Base-by-base conservation (phyloP, 1,284 basidiomycete genomes). In the Cryptococcus jaspeensis region DNA sequence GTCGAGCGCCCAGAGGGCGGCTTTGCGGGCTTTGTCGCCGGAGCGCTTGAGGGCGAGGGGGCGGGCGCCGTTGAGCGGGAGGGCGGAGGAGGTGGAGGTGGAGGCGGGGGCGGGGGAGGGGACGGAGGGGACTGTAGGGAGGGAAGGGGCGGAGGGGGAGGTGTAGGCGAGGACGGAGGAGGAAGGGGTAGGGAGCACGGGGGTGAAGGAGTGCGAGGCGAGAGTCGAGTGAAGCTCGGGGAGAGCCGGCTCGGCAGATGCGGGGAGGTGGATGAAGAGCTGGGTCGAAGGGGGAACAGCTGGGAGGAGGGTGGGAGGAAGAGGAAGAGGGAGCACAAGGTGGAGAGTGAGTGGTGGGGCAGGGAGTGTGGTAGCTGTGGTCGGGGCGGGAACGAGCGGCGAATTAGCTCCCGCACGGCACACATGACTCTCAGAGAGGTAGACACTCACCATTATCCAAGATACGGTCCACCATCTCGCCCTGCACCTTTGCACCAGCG, bases 391-490 rank as follows among this genome's bases (percentile, higher is more conserved):
- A 40, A 32, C 32, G 42, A 44, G 36, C 32, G 39, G 42, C 47
- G 16, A 47, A 43, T 41, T 20, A 20, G 18, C n/a, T 48, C 18
- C n/a, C 16, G 46, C 16, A n/a, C n/a, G n/a, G 20, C 41, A 42
- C 37, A 42, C 20, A 15, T 28, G 23, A n/a, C 35, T n/a, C n/a
- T 40, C 35, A 18, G 32, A 43, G 7, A 36, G 40, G 23, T 44
- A n/a, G n/a, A 37, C 37, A 64, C 74, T 71, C 58, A 78, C 76
- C 76, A 54, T 70, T 69, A 57, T 77, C 74, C 37, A 78, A 58
- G 3, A 78, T 56, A 32, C 76, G 65, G 63, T 78, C 76, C 13
- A 77, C 69, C 76, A 78, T 78, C 58, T 78, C 76, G 13, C 70
- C 74, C 39, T 69, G 62, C 5, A 76, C 74, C 5, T 47, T 53